Evolutionary conservation across 345 rosid genomes (phyloP), one percentile per base, ranked within the genome.

Genomic region (Balakata baccata): DNA sequence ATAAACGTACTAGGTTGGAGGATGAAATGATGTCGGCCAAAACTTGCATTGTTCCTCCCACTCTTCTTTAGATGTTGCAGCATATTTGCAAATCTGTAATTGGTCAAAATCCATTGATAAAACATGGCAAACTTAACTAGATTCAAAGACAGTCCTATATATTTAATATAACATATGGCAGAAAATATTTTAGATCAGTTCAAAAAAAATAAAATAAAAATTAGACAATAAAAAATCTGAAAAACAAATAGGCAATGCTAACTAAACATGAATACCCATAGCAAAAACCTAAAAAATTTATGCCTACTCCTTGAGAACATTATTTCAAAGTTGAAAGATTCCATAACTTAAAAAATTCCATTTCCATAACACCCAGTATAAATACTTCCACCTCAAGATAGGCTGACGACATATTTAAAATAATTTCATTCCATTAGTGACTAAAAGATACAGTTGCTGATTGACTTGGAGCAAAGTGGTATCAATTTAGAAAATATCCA

Each of bases 21-120:
- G 97, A 83, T 94, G 98, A 81, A 74, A 94, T 51, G 93, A 94
- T 57, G 97, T 88, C 66, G 98, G 98, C 98, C 98, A 92, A 22
- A 89, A 71, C 87, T 89, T 92, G 89, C 93, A 87, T 61, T 92
- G 98, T 71, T 88, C 94, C 82, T 87, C 92, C 96, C 97, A 94
- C 78, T 89, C 90, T 78, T 90, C 96, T 81, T 84, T 90, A 23
- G 96, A 84, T 1, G 72, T 79, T 11, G 98, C 96, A 78, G 92
- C 91, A 85, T 83, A 79, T 82, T 86, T 85, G 72, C 86, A 80
- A 58, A 92, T 93, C 98, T 92, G 80, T 37, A 73, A 60, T 37
- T 18, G 64, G 39, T 73, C 56, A n/a, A 66, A 54, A 43, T 7
- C 37, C 60, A 51, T 11, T 38, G 16, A 74, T 64, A n/a, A 80